A percentile compares a stretch with the other conserved stretches of the same genome.
Evolutionary conservation across 192 early-diverging fungal species (phyloP).

Genomic region (Lobulomyces angularis): DNA sequence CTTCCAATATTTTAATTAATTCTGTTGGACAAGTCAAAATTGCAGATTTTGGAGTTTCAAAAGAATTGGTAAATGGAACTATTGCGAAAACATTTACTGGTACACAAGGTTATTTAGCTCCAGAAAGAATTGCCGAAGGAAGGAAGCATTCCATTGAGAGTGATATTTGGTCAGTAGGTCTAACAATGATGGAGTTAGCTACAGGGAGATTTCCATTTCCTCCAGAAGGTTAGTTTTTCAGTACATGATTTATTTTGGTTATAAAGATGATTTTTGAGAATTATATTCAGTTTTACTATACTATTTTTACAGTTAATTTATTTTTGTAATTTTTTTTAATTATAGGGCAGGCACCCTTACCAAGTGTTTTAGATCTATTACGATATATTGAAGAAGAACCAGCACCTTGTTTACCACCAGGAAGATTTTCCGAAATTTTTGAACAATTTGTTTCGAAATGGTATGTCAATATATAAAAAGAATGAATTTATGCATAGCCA

Average conservation of each 20-base stretch:
- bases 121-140: slow-evolving; percentile 92
- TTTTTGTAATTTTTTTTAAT: too few relatives aligned
- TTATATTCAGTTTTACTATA: too few relatives aligned
- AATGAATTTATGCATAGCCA: background rate
- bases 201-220: slow-evolving; percentile 89
- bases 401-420: slow-evolving; percentile 59
- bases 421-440: slow-evolving; percentile 52
- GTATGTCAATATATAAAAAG: slow-evolving; percentile 21
- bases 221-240: slow-evolving; percentile 59
- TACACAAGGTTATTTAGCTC: slow-evolving; percentile 96
- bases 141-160: slow-evolving; percentile 70
- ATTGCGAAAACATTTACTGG: slow-evolving; percentile 91
- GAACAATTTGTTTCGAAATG: slow-evolving; percentile 65
- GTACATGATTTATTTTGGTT: too few relatives aligned
- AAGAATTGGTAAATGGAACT: slow-evolving; percentile 72
- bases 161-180: slow-evolving; percentile 86
- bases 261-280: too few relatives aligned
- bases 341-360: too few relatives aligned
- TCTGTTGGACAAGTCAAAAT: slow-evolving; percentile 84
- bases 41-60: slow-evolving; percentile 94
- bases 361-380: slow-evolving; percentile 82
- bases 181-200: slow-evolving; percentile 88
- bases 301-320: too few relatives aligned
- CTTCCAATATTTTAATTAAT: slow-evolving; percentile 91
- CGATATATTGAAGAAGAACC: slow-evolving; percentile 86